These are phyloP conservation scores for barrel medic (Medicago truncatula) DNA, from an alignment of 306 rosid genomes.

Conservation along the genomic window DNA sequence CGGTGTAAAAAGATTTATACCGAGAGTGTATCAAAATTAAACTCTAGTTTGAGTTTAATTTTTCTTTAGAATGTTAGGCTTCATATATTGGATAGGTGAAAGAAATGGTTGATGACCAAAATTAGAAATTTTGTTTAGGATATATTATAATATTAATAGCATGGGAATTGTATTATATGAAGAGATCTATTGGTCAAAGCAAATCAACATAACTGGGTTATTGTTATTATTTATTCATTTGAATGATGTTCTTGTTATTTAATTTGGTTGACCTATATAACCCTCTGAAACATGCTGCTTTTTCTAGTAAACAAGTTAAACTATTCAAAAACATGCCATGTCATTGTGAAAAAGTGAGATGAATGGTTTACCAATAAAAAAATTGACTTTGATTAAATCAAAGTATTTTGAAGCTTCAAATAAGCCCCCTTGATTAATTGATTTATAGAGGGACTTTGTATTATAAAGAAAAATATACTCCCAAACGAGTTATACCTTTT, in stretches of 20 bases:
- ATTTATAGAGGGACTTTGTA: too few species aligned
- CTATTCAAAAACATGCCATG: too few species aligned
- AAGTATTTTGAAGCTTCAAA: too few species aligned
- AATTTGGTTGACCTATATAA: background rate
- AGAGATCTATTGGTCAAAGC: conserved; percentile 21
- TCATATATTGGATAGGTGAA: conserved; percentile 1
- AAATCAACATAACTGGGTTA: conserved; percentile 10
- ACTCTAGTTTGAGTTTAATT: background rate
- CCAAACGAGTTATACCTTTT: too few species aligned
- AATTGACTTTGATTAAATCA: too few species aligned
- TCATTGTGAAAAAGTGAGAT: too few species aligned
- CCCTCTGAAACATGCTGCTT: background rate
- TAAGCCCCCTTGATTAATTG: too few species aligned
- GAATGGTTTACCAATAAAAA: too few species aligned
- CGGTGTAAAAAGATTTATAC: background rate
- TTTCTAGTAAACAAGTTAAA: background rate
- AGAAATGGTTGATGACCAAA: conserved; percentile 6
- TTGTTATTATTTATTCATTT: background rate
- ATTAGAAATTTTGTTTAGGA: conserved; percentile 20
- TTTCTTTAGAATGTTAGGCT: conserved; percentile 25
- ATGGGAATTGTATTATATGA: conserved; percentile 22
- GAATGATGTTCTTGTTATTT: conserved; percentile 1
- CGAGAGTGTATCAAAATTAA: background rate
- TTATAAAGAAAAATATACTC: too few species aligned
- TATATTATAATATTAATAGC: conserved; percentile 24